A percentile compares a stretch with the other conserved stretches of the same genome.
Evolutionary conservation across 805 yeast species (phyloP).

Genomic region (Saccharomycopsis lassenensis): DNA sequence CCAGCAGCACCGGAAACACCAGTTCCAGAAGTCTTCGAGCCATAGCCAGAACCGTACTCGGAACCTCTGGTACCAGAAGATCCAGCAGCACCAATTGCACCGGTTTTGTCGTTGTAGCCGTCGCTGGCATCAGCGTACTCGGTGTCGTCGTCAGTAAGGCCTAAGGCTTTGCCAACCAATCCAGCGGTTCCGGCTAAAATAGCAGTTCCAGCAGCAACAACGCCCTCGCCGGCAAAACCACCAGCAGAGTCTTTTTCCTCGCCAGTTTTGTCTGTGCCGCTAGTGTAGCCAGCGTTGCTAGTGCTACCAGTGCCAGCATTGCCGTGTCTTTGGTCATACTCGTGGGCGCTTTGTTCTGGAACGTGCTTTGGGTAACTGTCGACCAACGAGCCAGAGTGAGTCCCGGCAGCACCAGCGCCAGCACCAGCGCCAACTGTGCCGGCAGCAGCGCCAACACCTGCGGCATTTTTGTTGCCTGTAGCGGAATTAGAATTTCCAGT

Average conservation of each 20-base stretch:
- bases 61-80: background rate
- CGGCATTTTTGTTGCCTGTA: no score
- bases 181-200: no score
- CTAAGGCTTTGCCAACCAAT: no score
- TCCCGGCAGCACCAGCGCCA: no score
- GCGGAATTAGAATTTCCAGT: no score
- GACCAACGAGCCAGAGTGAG: no score
- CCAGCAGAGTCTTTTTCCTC: constrained; percentile 23
- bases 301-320: constrained; percentile 23
- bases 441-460: constrained; percentile 23
- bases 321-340: constrained; percentile 24
- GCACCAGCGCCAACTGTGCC: constrained; percentile 27
- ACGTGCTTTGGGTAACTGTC: constrained; percentile 20
- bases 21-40: background rate
- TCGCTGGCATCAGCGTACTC: constrained; percentile 32
- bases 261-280: constrained; percentile 37
- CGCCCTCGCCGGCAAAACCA: no score
- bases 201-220: no score
- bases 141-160: no score
- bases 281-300: constrained; percentile 34
- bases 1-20: background rate
- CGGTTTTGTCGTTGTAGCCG: background rate
- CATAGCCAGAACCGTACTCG: background rate
- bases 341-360: constrained; percentile 26
- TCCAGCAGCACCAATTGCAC: background rate